A percentile compares a stretch with the other conserved stretches of the same genome.
Conservation (phyloP, 257 asterid species). For the Henckelia pumila region DNA sequence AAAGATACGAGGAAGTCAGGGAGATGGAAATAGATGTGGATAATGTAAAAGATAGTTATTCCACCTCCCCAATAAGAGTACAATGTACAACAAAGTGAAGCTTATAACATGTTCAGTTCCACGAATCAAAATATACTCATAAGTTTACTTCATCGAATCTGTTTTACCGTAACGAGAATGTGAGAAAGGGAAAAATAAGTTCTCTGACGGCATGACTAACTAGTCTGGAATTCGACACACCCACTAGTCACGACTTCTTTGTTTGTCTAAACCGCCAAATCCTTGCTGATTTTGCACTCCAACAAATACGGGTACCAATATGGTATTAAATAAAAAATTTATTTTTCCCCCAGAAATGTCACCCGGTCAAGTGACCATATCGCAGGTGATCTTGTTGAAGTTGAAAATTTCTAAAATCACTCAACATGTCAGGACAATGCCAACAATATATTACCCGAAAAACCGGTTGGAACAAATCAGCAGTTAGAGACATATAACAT, state of each 20-base stretch:
- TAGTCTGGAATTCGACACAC: background rate
- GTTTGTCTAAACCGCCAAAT: background rate
- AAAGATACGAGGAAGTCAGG: background rate
- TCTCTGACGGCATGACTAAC: background rate
- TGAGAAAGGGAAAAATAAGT: background rate
- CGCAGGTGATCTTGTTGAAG: conserved; percentile 9
- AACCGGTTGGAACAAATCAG: background rate
- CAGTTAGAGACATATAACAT: background rate
- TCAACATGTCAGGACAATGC: background rate
- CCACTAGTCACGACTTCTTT: background rate
- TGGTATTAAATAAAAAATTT: background rate
- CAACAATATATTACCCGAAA: conserved; percentile 4
- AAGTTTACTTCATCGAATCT: background rate
- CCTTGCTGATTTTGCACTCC: background rate
- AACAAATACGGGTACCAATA: background rate
- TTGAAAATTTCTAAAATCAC: background rate
- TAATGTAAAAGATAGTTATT: background rate
- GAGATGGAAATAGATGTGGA: background rate
- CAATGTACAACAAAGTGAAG: background rate
- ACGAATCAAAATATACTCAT: background rate
- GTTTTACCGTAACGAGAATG: background rate
- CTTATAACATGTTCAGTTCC: background rate
- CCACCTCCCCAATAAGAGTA: background rate
- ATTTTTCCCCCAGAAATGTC: background rate
- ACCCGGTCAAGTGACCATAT: background rate